These are phyloP conservation scores for Paramarasmius palmivorus DNA, from an alignment of 1,284 basidiomycete genomes.

Conservation along the genomic window DNA sequence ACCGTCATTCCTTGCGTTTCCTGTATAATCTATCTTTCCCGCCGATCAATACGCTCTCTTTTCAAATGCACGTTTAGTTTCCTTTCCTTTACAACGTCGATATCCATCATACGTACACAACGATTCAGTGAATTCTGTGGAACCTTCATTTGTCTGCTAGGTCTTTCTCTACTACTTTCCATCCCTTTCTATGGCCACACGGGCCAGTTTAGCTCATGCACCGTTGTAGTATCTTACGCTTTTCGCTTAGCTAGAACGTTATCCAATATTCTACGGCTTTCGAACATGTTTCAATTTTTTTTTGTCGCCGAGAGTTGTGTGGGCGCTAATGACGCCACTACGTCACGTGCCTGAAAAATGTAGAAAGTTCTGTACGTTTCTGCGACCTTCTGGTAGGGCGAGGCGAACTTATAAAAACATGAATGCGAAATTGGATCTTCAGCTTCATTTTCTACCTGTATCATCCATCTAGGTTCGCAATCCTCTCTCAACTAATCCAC, in stretches of 20 bases:
- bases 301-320: not conserved
- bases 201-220: no score
- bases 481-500: slow-evolving; percentile 1
- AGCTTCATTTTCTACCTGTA: slow-evolving; percentile 1
- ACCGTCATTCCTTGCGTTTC: not conserved
- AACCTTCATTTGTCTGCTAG: not conserved
- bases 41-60: not conserved
- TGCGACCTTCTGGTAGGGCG: slow-evolving; percentile 5
- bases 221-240: no score
- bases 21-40: not conserved
- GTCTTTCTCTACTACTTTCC: not conserved
- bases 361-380: slow-evolving; percentile 9
- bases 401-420: slow-evolving; percentile 5
- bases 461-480: not conserved
- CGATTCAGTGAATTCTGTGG: not conserved
- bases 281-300: no score
- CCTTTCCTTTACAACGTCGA: not conserved
- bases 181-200: not conserved
- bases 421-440: not conserved
- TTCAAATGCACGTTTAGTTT: not conserved
- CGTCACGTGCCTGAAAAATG: slow-evolving; percentile 1
- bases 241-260: no score
- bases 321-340: slow-evolving; percentile 2
- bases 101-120: not conserved
- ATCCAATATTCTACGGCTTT: no score